Conservation (phyloP, 2,329 filamentous ascomycete species). For the Paraconiothyrium brasiliense region DNA sequence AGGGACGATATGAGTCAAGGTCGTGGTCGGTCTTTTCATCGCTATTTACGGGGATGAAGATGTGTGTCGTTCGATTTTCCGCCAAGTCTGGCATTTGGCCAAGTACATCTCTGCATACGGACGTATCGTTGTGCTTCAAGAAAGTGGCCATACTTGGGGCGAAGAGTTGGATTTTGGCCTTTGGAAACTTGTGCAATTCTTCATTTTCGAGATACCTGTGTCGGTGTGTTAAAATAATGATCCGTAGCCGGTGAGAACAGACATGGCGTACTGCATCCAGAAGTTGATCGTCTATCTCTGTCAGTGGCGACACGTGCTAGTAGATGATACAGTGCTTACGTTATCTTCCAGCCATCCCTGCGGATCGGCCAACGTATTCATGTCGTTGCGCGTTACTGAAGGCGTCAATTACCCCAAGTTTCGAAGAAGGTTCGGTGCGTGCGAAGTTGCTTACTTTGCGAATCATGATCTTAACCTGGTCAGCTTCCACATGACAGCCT, state of each 20-base stretch:
- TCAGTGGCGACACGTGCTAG: neutral
- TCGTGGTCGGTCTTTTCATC: conserved; percentile 52
- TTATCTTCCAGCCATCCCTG: conserved; percentile 98
- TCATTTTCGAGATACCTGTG: conserved; percentile 85
- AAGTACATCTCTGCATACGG: conserved; percentile 58
- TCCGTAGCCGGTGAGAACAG: neutral
- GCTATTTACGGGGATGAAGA: conserved; percentile 97
- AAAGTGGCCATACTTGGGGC: conserved; percentile 93
- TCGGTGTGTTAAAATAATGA: conserved; percentile 11
- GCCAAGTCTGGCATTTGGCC: conserved; percentile 79
- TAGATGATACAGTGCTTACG: conserved; percentile 57
- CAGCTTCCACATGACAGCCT: conserved; percentile 25
- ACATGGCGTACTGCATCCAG: conserved; percentile 82
- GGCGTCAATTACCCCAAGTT: conserved; percentile 30
- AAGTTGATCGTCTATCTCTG: conserved; percentile 83
- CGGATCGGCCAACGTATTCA: conserved; percentile 76
- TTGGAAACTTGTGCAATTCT: conserved; percentile 79
- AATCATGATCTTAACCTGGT: conserved; percentile 65
- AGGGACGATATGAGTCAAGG: conserved; percentile 54
- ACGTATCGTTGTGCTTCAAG: conserved; percentile 72
- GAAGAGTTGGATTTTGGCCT: conserved; percentile 87
- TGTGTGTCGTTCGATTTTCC: conserved; percentile 80
- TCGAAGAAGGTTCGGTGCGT: conserved; percentile 8
- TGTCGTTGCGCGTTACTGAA: conserved; percentile 85
- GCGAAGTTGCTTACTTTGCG: conserved; percentile 64